These are phyloP conservation scores for Zangia roseola DNA, from an alignment of 768 basidiomycete genomes.

Conservation along the genomic window DNA sequence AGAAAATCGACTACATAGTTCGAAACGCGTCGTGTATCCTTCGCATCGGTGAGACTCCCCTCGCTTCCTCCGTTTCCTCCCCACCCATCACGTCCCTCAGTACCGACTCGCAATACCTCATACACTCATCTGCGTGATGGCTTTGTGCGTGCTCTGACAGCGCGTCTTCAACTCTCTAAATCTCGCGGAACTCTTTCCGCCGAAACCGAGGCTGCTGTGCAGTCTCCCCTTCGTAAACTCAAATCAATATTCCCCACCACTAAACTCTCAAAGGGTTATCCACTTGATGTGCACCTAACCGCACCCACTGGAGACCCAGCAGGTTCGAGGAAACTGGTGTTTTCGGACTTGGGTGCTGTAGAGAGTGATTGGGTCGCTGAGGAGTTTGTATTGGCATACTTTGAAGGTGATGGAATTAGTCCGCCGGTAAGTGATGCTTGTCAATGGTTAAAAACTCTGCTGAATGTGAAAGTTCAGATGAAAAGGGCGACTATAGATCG, in stretches of 20 bases:
- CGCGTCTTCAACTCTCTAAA: constrained; percentile 52
- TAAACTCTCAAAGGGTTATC: constrained; percentile 60
- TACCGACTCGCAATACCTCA: constrained; percentile 77
- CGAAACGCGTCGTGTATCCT: constrained; percentile 68
- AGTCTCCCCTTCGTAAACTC: constrained; percentile 66
- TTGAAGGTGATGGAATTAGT: constrained; percentile 68
- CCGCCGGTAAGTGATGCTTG: constrained; percentile 52
- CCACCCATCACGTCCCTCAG: constrained; percentile 35
- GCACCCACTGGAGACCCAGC: constrained; percentile 47
- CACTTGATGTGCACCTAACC: constrained; percentile 68
- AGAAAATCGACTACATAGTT: constrained; percentile 70
- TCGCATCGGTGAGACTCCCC: constrained; percentile 58
- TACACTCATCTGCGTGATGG: constrained; percentile 82
- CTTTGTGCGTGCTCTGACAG: constrained; percentile 71
- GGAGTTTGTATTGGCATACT: constrained; percentile 73
- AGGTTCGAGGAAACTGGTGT: constrained; percentile 54
- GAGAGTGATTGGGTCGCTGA: constrained; percentile 74
- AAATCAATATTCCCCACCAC: constrained; percentile 77
- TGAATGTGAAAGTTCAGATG: constrained; percentile 21
- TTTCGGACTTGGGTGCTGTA: constrained; percentile 71
- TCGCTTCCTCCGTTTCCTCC: neutral
- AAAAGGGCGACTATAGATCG: constrained; percentile 27
- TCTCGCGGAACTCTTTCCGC: constrained; percentile 53
- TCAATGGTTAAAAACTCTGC: neutral
- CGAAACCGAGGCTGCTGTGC: constrained; percentile 55